Percentiles rank a stretch among this genome's conserved stretches.
Conservation (phyloP, 2,329 filamentous ascomycete genomes). For the Exophiala sideris region DNA sequence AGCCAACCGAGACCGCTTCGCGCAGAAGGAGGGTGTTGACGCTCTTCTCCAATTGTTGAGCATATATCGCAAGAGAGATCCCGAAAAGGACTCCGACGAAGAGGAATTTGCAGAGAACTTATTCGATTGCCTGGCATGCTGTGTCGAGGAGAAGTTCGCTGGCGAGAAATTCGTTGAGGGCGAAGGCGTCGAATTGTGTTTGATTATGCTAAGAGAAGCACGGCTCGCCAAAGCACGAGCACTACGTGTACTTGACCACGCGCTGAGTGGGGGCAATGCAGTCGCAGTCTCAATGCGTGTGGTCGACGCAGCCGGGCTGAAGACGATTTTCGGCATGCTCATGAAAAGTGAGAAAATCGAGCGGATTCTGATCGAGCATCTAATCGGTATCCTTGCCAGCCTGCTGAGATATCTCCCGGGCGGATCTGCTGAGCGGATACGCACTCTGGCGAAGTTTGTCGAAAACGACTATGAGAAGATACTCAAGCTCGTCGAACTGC, state of each 20-base stretch:
- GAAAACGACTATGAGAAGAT: slow-evolving; percentile 92
- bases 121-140: slow-evolving; percentile 79
- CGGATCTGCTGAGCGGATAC: slow-evolving; percentile 73
- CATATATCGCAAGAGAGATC: slow-evolving; percentile 80
- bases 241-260: slow-evolving; percentile 80
- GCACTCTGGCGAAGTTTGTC: slow-evolving; percentile 87
- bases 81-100: slow-evolving; percentile 78
- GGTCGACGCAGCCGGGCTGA: slow-evolving; percentile 80
- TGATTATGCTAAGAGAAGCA: slow-evolving; percentile 88
- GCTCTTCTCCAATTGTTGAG: slow-evolving; percentile 77
- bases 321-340: slow-evolving; percentile 71
- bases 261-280: slow-evolving; percentile 58
- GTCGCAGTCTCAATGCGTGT: slow-evolving; percentile 67
- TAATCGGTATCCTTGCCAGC: slow-evolving; percentile 79
- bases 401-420: slow-evolving; percentile 76
- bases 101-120: slow-evolving; percentile 94
- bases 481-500: slow-evolving; percentile 65
- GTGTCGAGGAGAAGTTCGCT: slow-evolving; percentile 70
- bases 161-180: slow-evolving; percentile 82
- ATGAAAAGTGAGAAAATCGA: slow-evolving; percentile 49
- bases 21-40: slow-evolving; percentile 68
- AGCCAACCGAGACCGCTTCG: slow-evolving; percentile 20
- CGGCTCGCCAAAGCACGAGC: slow-evolving; percentile 77
- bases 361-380: slow-evolving; percentile 66
- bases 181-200: slow-evolving; percentile 84